A percentile compares a stretch with the other conserved stretches of the same genome.
Evolutionary conservation across 176 grass and related monocot species (phyloP).

Genomic region (Zoysia japonica): DNA sequence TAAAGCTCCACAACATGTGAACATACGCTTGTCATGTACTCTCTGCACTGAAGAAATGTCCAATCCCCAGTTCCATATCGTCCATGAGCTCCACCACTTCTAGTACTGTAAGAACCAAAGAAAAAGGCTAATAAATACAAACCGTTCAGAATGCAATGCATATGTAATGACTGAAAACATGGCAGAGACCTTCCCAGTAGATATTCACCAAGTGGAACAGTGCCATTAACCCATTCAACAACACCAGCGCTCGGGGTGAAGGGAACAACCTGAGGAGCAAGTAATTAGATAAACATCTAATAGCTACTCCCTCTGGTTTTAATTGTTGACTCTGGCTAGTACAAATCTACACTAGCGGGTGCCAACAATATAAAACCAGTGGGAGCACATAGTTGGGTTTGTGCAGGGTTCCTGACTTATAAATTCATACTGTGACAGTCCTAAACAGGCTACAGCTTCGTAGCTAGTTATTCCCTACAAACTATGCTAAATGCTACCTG

Average conservation of each 20-base stretch:
- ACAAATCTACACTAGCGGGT: too few species aligned
- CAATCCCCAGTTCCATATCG: conserved; percentile 87
- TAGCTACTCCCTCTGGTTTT: background rate
- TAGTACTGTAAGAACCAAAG: conserved; percentile 56
- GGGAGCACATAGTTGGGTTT: background rate
- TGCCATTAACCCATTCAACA: conserved; percentile 96
- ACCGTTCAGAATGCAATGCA: conserved; percentile 23
- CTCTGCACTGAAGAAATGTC: conserved; percentile 90
- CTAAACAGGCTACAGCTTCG: background rate
- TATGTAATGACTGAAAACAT: conserved; percentile 32
- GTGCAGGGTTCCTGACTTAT: background rate
- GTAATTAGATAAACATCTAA: conserved; percentile 18
- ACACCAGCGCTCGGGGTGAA: conserved; percentile 98
- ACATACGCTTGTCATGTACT: conserved; percentile 74
- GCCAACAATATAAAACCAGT: too few species aligned
- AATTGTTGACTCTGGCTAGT: too few species aligned
- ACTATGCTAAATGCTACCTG: background rate
- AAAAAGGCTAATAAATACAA: conserved; percentile 34
- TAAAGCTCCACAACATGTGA: conserved; percentile 28
- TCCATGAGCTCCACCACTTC: conserved; percentile 81
- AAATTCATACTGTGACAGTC: background rate
- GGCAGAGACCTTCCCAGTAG: conserved; percentile 75
- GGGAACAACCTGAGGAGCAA: conserved; percentile 76
- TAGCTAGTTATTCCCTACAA: background rate
- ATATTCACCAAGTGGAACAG: conserved; percentile 85